phyloP scores from a whole-genome alignment of 768 basidiomycete species.

The Tylopilus felleus region DNA sequence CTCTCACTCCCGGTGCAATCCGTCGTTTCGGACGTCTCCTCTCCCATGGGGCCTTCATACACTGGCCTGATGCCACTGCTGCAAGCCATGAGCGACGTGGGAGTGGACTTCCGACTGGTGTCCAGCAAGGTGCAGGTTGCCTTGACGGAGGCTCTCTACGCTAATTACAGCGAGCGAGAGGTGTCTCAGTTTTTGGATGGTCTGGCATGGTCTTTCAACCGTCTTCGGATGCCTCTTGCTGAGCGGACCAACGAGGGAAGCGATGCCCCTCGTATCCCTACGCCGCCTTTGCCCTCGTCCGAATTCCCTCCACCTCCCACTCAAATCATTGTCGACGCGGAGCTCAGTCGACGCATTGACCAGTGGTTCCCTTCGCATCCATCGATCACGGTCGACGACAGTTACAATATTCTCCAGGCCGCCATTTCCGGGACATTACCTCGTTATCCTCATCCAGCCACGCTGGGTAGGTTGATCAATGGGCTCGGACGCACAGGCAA shows the following conservation, averaged over 20 bases:
- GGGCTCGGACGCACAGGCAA: slow-evolving; percentile 61
- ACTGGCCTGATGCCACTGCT: slow-evolving; percentile 43
- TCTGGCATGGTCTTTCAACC: slow-evolving; percentile 16
- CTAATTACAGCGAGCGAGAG: slow-evolving; percentile 13
- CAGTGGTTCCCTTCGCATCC: slow-evolving; percentile 30
- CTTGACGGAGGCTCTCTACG: slow-evolving; percentile 27
- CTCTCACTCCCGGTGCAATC: slow-evolving; percentile 25
- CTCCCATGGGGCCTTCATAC: slow-evolving; percentile 31
- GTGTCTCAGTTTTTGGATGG: slow-evolving; percentile 24
- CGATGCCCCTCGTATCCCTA: slow-evolving; percentile 4
- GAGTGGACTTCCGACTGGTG: slow-evolving; percentile 29
- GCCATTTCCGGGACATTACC: slow-evolving; percentile 38
- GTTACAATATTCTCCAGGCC: slow-evolving; percentile 48
- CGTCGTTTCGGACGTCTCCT: slow-evolving; percentile 5
- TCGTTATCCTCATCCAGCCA: slow-evolving; percentile 47
- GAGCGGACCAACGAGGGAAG: slow-evolving; percentile 11
- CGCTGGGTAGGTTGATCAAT: slow-evolving; percentile 63
- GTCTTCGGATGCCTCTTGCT: slow-evolving; percentile 19
- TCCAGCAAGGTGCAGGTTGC: slow-evolving; percentile 18
- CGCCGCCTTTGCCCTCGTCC: slow-evolving; percentile 11
- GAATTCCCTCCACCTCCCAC: slow-evolving; percentile 10
- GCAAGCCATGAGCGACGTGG: slow-evolving; percentile 35
- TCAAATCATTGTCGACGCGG: slow-evolving; percentile 23
- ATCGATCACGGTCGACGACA: slow-evolving; percentile 32
- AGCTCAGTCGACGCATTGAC: slow-evolving; percentile 32